Evolutionary conservation across 768 basidiomycete genomes (phyloP).

Genomic region (Podaxis mareebaensis): DNA sequence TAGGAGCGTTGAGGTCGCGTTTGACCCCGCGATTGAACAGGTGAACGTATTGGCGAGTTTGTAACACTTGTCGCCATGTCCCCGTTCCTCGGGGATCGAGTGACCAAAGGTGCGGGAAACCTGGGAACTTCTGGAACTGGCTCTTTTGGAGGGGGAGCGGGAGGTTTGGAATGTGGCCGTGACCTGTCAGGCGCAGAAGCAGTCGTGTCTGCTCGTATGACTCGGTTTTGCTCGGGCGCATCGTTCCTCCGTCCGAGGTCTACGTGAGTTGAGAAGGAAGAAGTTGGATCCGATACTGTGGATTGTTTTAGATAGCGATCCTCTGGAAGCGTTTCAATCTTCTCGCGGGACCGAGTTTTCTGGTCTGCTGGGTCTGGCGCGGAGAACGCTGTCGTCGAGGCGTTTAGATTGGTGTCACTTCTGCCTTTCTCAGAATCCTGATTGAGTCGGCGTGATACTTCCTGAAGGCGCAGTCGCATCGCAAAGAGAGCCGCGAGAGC

Average conservation of each 20-base stretch:
- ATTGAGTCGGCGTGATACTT: not conserved
- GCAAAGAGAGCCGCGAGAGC: not conserved
- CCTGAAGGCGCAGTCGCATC: constrained; percentile 1
- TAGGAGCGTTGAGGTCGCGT: not conserved
- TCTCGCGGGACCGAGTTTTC: not conserved
- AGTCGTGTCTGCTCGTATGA: not conserved
- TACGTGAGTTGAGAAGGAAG: not conserved
- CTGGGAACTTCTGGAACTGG: constrained; percentile 4
- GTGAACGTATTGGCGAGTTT: not conserved
- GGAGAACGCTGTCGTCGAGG: not conserved
- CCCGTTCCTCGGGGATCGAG: not conserved
- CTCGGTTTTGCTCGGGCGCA: not conserved
- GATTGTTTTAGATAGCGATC: not conserved
- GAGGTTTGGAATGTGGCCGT: not conserved
- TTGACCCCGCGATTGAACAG: not conserved
- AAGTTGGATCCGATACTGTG: not conserved
- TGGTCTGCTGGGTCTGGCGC: not conserved
- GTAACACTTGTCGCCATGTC: not conserved
- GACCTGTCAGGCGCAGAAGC: not conserved
- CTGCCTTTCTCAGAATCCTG: not conserved
- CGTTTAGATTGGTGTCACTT: not conserved
- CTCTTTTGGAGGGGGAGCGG: not conserved
- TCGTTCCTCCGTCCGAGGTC: not conserved
- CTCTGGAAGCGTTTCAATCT: not conserved
- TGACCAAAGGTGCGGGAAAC: not conserved